Conservation (phyloP, 2,329 filamentous ascomycete species). For the Albophoma yamanashiensis region DNA sequence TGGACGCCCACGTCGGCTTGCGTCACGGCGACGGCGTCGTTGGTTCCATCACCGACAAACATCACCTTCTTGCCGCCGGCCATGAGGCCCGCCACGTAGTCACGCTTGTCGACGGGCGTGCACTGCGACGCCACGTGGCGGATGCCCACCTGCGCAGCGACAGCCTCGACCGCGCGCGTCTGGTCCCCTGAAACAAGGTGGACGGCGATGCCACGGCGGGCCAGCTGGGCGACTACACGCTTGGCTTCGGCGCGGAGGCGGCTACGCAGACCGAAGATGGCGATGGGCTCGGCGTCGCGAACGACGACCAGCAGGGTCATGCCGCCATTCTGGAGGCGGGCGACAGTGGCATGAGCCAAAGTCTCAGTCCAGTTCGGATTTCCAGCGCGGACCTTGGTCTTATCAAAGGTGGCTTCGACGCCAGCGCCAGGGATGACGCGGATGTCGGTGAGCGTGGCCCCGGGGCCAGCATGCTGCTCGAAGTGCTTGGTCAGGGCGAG, state of each 20-base stretch:
- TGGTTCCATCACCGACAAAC: slow-evolving; percentile 55
- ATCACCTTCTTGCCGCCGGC: slow-evolving; percentile 26
- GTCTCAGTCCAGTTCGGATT: slow-evolving; percentile 32
- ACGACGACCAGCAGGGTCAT: slow-evolving; percentile 18
- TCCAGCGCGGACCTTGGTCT: slow-evolving; percentile 26
- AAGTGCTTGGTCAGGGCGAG: slow-evolving; percentile 32
- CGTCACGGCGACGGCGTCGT: slow-evolving; percentile 51
- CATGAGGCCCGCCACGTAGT: slow-evolving; percentile 35
- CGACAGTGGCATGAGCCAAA: slow-evolving; percentile 9
- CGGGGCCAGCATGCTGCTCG: slow-evolving; percentile 4
- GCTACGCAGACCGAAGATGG: slow-evolving; percentile 37
- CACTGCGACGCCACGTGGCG: slow-evolving; percentile 32
- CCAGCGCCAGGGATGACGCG: slow-evolving; percentile 27
- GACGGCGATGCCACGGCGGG: slow-evolving; percentile 32
- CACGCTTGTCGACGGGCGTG: slow-evolving; percentile 42
- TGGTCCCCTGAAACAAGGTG: slow-evolving; percentile 50
- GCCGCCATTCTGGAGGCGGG: slow-evolving; percentile 8
- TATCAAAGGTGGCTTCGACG: slow-evolving; percentile 24
- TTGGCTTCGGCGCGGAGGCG: slow-evolving; percentile 26
- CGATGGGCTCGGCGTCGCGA: slow-evolving; percentile 18
- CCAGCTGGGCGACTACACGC: slow-evolving; percentile 32
- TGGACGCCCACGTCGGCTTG: slow-evolving; percentile 51
- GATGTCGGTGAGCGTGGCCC: slow-evolving; percentile 13
- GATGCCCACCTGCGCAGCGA: slow-evolving; percentile 32
- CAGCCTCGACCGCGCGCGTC: slow-evolving; percentile 30